Base-by-base conservation (phyloP, 257 asterid species). In the Lavandula angustifolia region DNA sequence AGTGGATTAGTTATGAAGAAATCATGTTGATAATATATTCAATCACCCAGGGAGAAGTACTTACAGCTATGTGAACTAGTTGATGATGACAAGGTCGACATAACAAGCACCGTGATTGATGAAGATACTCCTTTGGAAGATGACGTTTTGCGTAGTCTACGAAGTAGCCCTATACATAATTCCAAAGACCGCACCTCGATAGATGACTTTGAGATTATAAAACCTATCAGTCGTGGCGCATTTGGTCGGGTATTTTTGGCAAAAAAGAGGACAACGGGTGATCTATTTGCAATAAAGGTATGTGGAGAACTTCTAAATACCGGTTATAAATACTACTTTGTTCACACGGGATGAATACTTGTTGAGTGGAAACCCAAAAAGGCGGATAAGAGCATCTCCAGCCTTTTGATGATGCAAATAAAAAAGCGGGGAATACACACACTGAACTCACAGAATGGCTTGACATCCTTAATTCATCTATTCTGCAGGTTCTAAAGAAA, bases 171-270 rank as follows among this genome's bases (percentile, higher is more conserved):
- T 0, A 69, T 86, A 37, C 98, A 94, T 87, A 62, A 96, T 60
- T 76, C 79, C 70, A 91, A 81, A 78, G 97, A 90, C 68, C 99
- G 97, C 35, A 94, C 99, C 68, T 84, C 99, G 6, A 94, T 94
- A 69, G 99, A 94, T 79, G 96, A 90, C 81, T 94, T 94, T 54
- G 99, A 90, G 86, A 94, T 94, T 68, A 90, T 94, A 68, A 90
- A 90, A 78, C 99, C 98, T 57, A 94, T 94, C 64, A 94, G 99
- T 79, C 97, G 97, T 58, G 99, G 99, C 56, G 99, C 99, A 71
- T 94, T 94, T 79, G 99, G 99, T 50, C 89, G 99, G 63, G 99
- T 94, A 66, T 94, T 94, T 78, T 72, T 94, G 84, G 95, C 99
- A 18, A 87, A 90, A 78, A 94, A 94, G 85, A 84, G 95, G 78